Evolutionary conservation across 179 eudicot genomes (phyloP), one percentile per base, ranked within the genome.

Genomic region (Actinidia polygama): DNA sequence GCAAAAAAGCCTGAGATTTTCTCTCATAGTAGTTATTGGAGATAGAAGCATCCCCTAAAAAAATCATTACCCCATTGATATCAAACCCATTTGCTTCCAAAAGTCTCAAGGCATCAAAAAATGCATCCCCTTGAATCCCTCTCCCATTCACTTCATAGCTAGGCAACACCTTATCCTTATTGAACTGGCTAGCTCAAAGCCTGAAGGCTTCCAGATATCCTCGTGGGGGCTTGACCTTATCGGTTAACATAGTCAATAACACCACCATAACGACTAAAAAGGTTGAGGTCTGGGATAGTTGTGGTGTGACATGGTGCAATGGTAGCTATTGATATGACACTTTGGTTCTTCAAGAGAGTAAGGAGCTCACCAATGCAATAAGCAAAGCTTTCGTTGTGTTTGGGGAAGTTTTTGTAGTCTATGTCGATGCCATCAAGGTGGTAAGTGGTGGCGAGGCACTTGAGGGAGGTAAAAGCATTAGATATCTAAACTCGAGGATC

Each of bases 41-140:
- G 8, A 36, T 47, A 47, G 89, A 89, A 58, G 89, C 91, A 84
- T 89, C 89, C 62, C 88, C 89, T 0, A 89, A 89, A 79, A 79
- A 89, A 40, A 89, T 87, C 91, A 89, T 89, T 2, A 86, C 81
- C 19, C 91, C 91, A 77, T 85, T 83, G 14, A 89, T 55, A 64
- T 83, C 81, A 83, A 74, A 85, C 2, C 87, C 89, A 85, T 89
- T 82, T 9, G 59, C 72, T 67, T 81, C 81, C 75, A 89, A 51
- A 59, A 87, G 77, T 16, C 51, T 24, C 79, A 89, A 59, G 12
- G 89, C 89, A 1, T 75, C 85, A 64, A 87, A 89, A 51, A 89
- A 89, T 0, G 82, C 75, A 83, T 89, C 88, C 77, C 91, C 91
- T 79, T 89, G 89, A 79, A 89, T 87, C 36, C 91, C 91, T 30